These are phyloP conservation scores for Aspergillus flavus DNA, from an alignment of 2,329 filamentous ascomycete species.

Conservation along the genomic window DNA sequence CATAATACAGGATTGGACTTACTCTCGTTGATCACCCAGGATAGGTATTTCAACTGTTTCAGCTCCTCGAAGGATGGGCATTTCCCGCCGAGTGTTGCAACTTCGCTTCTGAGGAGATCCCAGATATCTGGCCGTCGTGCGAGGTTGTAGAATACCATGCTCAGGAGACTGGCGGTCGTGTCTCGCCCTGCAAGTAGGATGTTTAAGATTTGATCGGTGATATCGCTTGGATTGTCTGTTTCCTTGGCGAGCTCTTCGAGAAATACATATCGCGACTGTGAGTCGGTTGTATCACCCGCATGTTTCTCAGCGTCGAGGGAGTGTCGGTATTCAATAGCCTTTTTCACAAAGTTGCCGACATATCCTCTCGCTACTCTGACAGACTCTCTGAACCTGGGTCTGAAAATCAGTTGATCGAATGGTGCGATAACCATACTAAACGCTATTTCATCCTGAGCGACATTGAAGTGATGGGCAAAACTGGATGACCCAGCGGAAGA, in stretches of 20 bases:
- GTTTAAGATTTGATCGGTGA: constrained; percentile 37
- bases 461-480: constrained; percentile 28
- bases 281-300: not conserved
- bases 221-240: constrained; percentile 3
- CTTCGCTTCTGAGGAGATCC: constrained; percentile 17
- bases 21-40: constrained; percentile 54
- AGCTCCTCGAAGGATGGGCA: constrained; percentile 13
- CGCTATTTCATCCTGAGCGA: constrained; percentile 22
- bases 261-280: constrained; percentile 8
- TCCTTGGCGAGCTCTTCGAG: not conserved
- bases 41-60: constrained; percentile 51
- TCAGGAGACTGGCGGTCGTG: constrained; percentile 32
- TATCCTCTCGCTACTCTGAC: not conserved
- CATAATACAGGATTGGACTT: not conserved
- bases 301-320: not conserved
- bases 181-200: constrained; percentile 34
- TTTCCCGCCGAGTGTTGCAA: constrained; percentile 20
- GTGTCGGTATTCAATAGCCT: not conserved
- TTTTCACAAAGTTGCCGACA: not conserved
- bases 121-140: constrained; percentile 4
- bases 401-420: not conserved
- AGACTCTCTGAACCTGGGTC: not conserved
- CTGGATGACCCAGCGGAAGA: not conserved
- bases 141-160: constrained; percentile 32
- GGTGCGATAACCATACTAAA: not conserved